Evolutionary conservation across 805 yeast genomes (phyloP).

Genomic region (Nakazawaea holstii): DNA sequence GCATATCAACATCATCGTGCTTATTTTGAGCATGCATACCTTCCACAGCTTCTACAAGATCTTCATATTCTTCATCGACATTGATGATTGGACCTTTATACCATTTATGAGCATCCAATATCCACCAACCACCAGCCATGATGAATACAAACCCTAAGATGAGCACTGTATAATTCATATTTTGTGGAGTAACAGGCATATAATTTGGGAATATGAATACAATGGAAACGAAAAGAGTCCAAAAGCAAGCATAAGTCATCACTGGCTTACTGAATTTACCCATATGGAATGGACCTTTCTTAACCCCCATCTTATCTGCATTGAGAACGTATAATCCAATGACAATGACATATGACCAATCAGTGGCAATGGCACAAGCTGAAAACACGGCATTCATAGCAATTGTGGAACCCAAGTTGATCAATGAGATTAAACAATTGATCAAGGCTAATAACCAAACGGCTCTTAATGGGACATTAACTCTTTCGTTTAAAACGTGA

Average conservation of each 20-base stretch:
- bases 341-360: conserved; percentile 45
- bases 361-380: conserved; percentile 46
- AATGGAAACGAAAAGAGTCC: conserved; percentile 42
- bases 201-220: conserved; percentile 49
- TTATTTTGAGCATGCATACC: background rate
- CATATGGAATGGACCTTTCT: conserved; percentile 44
- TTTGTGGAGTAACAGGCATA: conserved; percentile 33
- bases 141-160: conserved; percentile 37
- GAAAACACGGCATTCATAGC: conserved; percentile 54
- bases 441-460: conserved; percentile 37
- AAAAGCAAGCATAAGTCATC: conserved; percentile 34
- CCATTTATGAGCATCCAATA: conserved; percentile 46
- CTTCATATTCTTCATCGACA: conserved; percentile 29
- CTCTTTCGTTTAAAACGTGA: conserved; percentile 32
- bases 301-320: conserved; percentile 38
- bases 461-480: conserved; percentile 38
- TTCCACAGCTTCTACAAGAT: conserved; percentile 12
- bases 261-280: conserved; percentile 35
- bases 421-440: conserved; percentile 38
- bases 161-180: conserved; percentile 53
- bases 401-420: conserved; percentile 33
- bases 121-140: conserved; percentile 37
- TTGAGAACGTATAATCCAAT: conserved; percentile 36
- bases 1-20: background rate
- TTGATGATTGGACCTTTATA: conserved; percentile 50